These are phyloP conservation scores for Eimeria necatrix DNA, from an alignment of 169 alveolate species.

Conservation along the genomic window DNA sequence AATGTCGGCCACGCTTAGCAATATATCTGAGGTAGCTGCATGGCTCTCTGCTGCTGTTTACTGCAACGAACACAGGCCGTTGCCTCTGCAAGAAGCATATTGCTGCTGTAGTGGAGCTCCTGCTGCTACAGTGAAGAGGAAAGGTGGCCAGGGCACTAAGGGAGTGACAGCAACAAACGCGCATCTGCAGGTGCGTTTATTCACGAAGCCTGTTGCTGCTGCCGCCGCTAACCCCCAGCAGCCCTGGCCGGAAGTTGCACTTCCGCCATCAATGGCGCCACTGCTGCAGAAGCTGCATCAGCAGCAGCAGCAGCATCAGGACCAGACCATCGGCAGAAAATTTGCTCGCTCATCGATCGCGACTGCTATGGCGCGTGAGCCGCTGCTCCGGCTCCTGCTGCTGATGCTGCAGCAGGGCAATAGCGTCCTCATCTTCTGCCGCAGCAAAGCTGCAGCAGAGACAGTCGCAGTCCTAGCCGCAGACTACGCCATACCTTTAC, in stretches of 20 bases:
- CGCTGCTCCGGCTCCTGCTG: slow-evolving; percentile 4
- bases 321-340: neutral
- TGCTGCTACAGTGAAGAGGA: neutral
- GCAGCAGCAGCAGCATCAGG: slow-evolving; percentile 6
- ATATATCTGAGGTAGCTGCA: slow-evolving; percentile 79
- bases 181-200: neutral
- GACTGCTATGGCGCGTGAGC: neutral
- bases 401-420: neutral
- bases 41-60: slow-evolving; percentile 88
- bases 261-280: neutral
- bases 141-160: neutral
- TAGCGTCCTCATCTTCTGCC: slow-evolving; percentile 63
- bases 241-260: neutral
- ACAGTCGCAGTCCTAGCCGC: slow-evolving; percentile 63
- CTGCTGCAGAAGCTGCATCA: neutral
- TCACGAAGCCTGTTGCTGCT: neutral
- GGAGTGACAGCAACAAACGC: neutral
- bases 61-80: slow-evolving; percentile 85
- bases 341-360: neutral
- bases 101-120: slow-evolving; percentile 34
- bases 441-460: slow-evolving; percentile 44
- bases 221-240: neutral
- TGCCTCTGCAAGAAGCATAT: slow-evolving; percentile 83
- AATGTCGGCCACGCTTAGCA: slow-evolving; percentile 91
- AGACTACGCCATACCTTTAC: slow-evolving; percentile 67